These are phyloP conservation scores for Aspergillus biplanus DNA, from an alignment of 495 filamentous ascomycete genomes.

Conservation along the genomic window DNA sequence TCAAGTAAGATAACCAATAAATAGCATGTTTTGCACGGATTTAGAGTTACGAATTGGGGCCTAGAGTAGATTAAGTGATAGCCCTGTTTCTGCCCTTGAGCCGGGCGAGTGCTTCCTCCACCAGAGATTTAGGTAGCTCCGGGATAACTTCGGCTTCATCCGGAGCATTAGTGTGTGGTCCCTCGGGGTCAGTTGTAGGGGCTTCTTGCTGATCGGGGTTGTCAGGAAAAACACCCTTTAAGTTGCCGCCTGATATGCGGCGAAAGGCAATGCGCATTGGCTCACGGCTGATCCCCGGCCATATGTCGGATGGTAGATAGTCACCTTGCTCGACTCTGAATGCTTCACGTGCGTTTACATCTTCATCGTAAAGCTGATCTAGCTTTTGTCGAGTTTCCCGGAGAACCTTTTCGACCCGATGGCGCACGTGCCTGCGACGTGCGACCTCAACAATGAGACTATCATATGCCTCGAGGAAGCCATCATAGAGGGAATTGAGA, in stretches of 20 bases:
- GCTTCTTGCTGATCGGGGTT: conserved; percentile 7
- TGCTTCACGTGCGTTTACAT: conserved; percentile 71
- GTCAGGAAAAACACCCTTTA: conserved; percentile 29
- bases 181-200: conserved; percentile 13
- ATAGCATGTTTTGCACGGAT: neutral
- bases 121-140: conserved; percentile 54
- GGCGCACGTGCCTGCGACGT: conserved; percentile 68
- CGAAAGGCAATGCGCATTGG: conserved; percentile 62
- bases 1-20: no score
- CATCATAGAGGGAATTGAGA: conserved; percentile 76
- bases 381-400: conserved; percentile 75
- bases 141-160: conserved; percentile 53
- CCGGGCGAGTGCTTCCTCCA: conserved; percentile 55
- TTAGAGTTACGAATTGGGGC: neutral
- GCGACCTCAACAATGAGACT: conserved; percentile 81
- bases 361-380: conserved; percentile 73
- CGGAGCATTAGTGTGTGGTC: conserved; percentile 19
- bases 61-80: conserved; percentile 7
- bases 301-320: conserved; percentile 86
- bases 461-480: conserved; percentile 82
- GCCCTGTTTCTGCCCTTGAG: conserved; percentile 35
- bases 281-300: conserved; percentile 69
- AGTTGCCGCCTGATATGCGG: conserved; percentile 42
- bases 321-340: conserved; percentile 85
- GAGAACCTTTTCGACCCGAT: conserved; percentile 72